Evolutionary conservation across 2,329 filamentous ascomycete genomes (phyloP).

Genomic region (Colletotrichum tabaci): DNA sequence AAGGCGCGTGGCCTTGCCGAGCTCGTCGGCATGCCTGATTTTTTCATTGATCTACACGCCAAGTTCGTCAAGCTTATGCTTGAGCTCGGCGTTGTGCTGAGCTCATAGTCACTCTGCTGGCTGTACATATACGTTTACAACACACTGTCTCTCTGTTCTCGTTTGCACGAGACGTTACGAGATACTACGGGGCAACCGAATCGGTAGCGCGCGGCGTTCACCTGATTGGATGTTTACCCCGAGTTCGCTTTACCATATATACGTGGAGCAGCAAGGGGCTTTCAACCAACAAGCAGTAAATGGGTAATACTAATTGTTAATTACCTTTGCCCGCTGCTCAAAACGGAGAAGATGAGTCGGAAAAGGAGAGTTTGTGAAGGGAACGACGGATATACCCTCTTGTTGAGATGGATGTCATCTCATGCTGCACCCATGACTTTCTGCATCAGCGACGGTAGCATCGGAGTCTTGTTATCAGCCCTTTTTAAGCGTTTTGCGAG

Average conservation of each 20-base stretch:
- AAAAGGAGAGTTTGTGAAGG: constrained; percentile 2
- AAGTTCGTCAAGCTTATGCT: constrained; percentile 75
- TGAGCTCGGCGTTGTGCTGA: constrained; percentile 70
- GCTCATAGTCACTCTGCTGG: constrained; percentile 53
- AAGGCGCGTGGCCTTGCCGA: constrained; percentile 75
- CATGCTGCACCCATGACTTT: constrained; percentile 20
- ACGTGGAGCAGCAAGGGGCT: not conserved
- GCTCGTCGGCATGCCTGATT: constrained; percentile 76
- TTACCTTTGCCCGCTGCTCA: constrained; percentile 27
- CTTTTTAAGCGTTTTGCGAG: constrained; percentile 4
- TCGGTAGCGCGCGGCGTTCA: not conserved
- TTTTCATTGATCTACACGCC: constrained; percentile 77
- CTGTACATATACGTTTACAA: constrained; percentile 32
- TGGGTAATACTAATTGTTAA: constrained; percentile 41
- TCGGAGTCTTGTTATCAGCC: constrained; percentile 13
- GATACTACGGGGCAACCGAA: constrained; percentile 1
- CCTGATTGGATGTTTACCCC: constrained; percentile 3
- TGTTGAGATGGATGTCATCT: constrained; percentile 7
- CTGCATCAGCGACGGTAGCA: constrained; percentile 40
- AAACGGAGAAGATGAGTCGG: constrained; percentile 3
- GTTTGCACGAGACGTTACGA: not conserved
- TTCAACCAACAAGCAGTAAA: constrained; percentile 35
- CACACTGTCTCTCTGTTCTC: not conserved
- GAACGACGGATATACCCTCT: constrained; percentile 36
- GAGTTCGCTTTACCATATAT: not conserved